These are phyloP conservation scores for Pterula multifida DNA, from an alignment of 1,284 basidiomycete genomes.

Conservation along the genomic window DNA sequence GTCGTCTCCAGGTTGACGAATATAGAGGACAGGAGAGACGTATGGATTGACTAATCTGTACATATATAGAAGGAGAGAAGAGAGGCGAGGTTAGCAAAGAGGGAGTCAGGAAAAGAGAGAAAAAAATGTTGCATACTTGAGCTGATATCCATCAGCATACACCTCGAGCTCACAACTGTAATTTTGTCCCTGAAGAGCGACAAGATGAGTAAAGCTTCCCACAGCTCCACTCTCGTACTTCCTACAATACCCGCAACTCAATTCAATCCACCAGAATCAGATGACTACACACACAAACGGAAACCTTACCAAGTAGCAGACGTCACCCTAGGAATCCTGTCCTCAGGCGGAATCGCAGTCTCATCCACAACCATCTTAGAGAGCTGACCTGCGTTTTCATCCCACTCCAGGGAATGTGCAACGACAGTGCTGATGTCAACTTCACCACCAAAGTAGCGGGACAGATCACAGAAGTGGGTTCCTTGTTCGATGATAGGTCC, in stretches of 20 bases:
- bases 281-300: conserved; percentile 11
- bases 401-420: conserved; percentile 84
- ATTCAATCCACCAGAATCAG: too few species aligned
- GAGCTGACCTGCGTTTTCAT: conserved; percentile 82
- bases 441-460: conserved; percentile 96
- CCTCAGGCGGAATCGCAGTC: conserved; percentile 60
- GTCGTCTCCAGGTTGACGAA: conserved; percentile 81
- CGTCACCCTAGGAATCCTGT: conserved; percentile 74
- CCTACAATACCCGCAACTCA: too few species aligned
- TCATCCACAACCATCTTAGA: conserved; percentile 78
- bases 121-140: conserved; percentile 39
- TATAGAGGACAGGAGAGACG: conserved; percentile 71
- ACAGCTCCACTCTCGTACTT: conserved; percentile 91
- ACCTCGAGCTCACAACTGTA: conserved; percentile 92
- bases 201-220: conserved; percentile 80
- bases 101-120: not conserved
- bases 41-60: conserved; percentile 79
- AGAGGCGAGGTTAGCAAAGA: conserved; percentile 6
- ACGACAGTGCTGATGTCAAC: conserved; percentile 79
- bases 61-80: conserved; percentile 1
- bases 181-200: conserved; percentile 80
- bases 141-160: conserved; percentile 78
- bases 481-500: conserved; percentile 96
- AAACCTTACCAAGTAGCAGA: conserved; percentile 67
- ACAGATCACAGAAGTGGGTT: conserved; percentile 85